Evolutionary conservation across 75 land plant species (phyloP), one percentile per base, ranked within the genome.

Genomic region (Adiantum capillusveneris): DNA sequence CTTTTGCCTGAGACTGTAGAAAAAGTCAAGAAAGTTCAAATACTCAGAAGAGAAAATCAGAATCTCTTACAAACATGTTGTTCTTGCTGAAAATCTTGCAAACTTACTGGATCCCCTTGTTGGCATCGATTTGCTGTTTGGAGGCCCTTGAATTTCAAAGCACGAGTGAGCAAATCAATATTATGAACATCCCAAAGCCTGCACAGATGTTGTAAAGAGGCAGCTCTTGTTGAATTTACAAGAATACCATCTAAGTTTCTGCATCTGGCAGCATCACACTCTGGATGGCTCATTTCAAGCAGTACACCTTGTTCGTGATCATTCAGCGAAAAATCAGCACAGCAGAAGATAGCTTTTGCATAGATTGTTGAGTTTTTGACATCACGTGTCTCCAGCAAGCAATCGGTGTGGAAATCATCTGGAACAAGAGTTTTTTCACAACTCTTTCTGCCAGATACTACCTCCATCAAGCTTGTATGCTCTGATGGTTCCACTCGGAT

Each of bases 151-250:
- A 49, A 65, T 17, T 61, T 64, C 37, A 71, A 44, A 12, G 74
- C 64, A 25, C 74, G 58, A 3, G 62, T 58, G 11, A 71, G 45
- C 27, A 71, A 51, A 56, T 71, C 74, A 22, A 71, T 59, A 31
- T 37, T 43, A 18, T 58, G 59, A 31, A 46, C 62, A 9, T 71
- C 62, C 74, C 74, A 71, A 16, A 64, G 51, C 27, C 14, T 56
- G 41, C 74, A 71, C 1, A 71, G 60, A 31, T 57, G 55, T 27
- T 53, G 55, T 53, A 22, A 25, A 1, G 55, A 53, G 24, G 21
- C 18, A 21, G 17, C 12, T 2, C 14, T 46, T 21, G 50, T 21
- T 6, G 5, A 2, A 14, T 46, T 46, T 21, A 5, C 2, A 46
- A 14, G 6, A 3, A 17, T 17, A 14, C 9, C 14, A 9, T 9